Evolutionary conservation across 257 asterid species (phyloP).

Genomic region (Handroanthus guayacan): DNA sequence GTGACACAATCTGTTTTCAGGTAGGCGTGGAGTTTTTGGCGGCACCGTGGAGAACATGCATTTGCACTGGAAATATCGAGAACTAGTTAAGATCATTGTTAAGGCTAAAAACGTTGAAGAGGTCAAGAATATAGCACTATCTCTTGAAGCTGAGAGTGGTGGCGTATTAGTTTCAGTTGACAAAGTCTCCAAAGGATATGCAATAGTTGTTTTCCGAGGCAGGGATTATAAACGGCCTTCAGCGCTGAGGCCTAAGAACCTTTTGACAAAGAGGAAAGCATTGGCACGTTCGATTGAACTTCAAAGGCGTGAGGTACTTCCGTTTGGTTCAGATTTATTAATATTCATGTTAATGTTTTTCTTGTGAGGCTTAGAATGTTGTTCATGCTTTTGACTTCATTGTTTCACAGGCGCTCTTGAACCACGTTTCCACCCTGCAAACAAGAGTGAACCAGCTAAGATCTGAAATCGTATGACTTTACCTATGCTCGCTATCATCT

Average conservation of each 20-base stretch:
- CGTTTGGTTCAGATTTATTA: not conserved
- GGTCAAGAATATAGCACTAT: slow-evolving; percentile 76
- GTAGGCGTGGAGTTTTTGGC: slow-evolving; percentile 96
- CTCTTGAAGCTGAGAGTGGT: slow-evolving; percentile 98
- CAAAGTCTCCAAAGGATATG: slow-evolving; percentile 93
- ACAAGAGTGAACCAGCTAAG: slow-evolving; percentile 61
- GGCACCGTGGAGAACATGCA: slow-evolving; percentile 99
- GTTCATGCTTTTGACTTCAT: slow-evolving; percentile 23
- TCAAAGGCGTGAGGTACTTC: slow-evolving; percentile 86
- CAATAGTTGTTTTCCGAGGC: slow-evolving; percentile 90
- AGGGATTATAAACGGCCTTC: slow-evolving; percentile 79
- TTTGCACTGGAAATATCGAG: slow-evolving; percentile 97
- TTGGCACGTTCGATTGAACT: slow-evolving; percentile 97
- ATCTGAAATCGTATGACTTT: slow-evolving; percentile 70
- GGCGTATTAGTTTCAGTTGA: slow-evolving; percentile 92
- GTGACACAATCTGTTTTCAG: slow-evolving; percentile 53
- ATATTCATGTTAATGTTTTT: too few relatives aligned
- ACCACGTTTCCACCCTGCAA: slow-evolving; percentile 68
- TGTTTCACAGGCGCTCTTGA: slow-evolving; percentile 70
- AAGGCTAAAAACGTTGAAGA: slow-evolving; percentile 77
- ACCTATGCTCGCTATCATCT: slow-evolving; percentile 10
- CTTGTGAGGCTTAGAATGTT: not conserved
- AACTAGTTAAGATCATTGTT: slow-evolving; percentile 83
- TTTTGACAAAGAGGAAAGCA: slow-evolving; percentile 91
- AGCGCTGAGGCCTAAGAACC: slow-evolving; percentile 82